These are phyloP conservation scores for Chrysoporthe deuterocubensis DNA, from an alignment of 2,329 filamentous ascomycete species.

Conservation along the genomic window DNA sequence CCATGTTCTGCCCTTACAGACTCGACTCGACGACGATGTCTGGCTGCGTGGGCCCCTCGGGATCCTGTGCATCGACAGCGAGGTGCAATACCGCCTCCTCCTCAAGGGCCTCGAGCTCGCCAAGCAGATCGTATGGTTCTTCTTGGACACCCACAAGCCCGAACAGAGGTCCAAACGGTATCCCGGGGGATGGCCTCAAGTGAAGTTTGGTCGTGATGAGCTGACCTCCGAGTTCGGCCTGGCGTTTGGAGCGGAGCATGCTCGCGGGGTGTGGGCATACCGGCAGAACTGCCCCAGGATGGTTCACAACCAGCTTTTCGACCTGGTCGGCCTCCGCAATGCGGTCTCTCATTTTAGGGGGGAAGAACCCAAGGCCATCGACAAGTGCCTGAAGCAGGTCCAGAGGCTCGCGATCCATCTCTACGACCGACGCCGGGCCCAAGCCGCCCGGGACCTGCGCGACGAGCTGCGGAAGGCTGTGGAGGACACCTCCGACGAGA, in stretches of 20 bases:
- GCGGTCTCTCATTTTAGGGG: neutral
- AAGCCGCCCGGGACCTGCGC: neutral
- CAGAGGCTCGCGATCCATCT: neutral
- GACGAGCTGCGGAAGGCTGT: neutral
- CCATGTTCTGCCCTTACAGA: neutral
- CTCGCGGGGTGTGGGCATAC: neutral
- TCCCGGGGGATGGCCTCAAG: neutral
- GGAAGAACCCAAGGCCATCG: neutral
- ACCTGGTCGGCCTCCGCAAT: neutral
- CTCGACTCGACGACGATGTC: neutral
- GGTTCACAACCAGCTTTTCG: neutral
- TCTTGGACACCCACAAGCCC: neutral
- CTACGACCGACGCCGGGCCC: neutral
- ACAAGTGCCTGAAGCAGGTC: neutral
- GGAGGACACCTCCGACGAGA: neutral
- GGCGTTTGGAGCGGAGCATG: neutral
- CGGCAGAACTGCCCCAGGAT: neutral
- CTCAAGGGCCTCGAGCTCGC: neutral
- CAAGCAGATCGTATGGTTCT: neutral
- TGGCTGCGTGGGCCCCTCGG: neutral
- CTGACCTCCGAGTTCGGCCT: neutral
- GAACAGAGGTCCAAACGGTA: neutral
- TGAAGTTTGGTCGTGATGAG: neutral
- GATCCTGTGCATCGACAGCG: neutral
- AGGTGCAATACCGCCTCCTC: neutral